Base-by-base conservation (phyloP, 148 eudicot species). In the Heliosperma pusillum region DNA sequence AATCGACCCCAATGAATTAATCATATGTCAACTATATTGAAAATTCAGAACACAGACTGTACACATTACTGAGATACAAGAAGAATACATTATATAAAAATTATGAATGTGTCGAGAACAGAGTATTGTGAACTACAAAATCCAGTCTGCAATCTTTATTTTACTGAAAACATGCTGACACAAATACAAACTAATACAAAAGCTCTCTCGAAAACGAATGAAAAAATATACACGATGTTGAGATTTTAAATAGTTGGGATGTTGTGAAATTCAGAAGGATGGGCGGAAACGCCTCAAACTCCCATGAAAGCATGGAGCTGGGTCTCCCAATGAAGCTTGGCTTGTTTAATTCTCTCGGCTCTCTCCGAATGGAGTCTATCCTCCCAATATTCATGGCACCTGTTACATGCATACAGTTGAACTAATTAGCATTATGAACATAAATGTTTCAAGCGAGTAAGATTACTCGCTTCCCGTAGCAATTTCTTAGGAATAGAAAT, bases 381-480 rank as follows among this genome's bases (percentile, higher is more conserved):
- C 78, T 81, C 88, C 99, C 99, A 95, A 75, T 95, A 95, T 68
- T 90, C 91, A 6, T 82, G 93, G 75, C 99, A 95, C 77, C 97
- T 95, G 88, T 27, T 13, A 64, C 25, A 66, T 11, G 73, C 19
- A 12, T 29, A 4, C 27, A 56, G 47, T 16, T 2, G 10, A 33
- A 44, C 15, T 20, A 59, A 10, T 59, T 59, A 59, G 24, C 26
- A 50, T 15, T 50, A 16, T 3, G 55, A 50, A 50, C 55, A 50
- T 50, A 50, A 16, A 50, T 12, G 55, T 11, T 16, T 50, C 12
- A 36, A 50, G 10, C 55, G 19, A 50, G 55, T 16, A 36, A 36
- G 42, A 5, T 36, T 36, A 36, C 42, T 36, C 42, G 42, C 42
- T 36, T 36, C 42, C 9, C 42, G 7, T 7, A 36, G 42, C 42